phyloP scores from a whole-genome alignment of 208 protist species.

The Borovskyia barvae region DNA sequence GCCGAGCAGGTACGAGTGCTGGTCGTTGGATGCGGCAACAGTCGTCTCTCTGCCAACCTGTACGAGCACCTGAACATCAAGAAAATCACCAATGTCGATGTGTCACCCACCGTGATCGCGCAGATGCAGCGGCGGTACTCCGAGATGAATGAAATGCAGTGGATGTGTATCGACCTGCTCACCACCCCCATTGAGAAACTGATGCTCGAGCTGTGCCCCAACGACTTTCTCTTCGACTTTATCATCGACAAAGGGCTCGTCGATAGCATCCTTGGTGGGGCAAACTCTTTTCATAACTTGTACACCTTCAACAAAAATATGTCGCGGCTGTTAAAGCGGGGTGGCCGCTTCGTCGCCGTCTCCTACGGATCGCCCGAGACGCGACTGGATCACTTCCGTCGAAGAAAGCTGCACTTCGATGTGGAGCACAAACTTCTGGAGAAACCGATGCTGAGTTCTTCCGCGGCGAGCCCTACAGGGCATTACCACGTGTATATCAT shows the following conservation, averaged over 20 bases:
- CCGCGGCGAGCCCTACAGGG: constrained; percentile 63
- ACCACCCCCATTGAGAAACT: constrained; percentile 80
- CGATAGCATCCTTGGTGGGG: constrained; percentile 82
- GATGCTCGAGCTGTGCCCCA: constrained; percentile 69
- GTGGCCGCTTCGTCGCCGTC: constrained; percentile 78
- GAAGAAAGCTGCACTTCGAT: constrained; percentile 84
- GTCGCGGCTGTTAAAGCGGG: constrained; percentile 85
- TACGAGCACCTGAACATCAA: constrained; percentile 87
- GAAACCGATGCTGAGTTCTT: constrained; percentile 86
- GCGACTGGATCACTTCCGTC: constrained; percentile 88
- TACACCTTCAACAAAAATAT: constrained; percentile 90
- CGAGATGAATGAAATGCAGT: constrained; percentile 87
- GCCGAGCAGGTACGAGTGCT: constrained; percentile 80
- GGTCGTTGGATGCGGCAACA: constrained; percentile 91
- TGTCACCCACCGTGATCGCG: constrained; percentile 82
- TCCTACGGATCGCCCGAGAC: constrained; percentile 90
- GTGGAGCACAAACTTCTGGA: constrained; percentile 84
- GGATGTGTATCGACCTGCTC: constrained; percentile 78
- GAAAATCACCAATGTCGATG: constrained; percentile 90
- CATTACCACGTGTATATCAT: constrained; percentile 93
- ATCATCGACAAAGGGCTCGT: constrained; percentile 90
- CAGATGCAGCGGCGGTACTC: constrained; percentile 88
- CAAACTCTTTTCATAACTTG: constrained; percentile 89
- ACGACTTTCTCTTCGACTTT: constrained; percentile 86
- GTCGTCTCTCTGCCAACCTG: constrained; percentile 69